phyloP scores from a whole-genome alignment of 202 grass and related monocot species.

The Musa balbisiana region DNA sequence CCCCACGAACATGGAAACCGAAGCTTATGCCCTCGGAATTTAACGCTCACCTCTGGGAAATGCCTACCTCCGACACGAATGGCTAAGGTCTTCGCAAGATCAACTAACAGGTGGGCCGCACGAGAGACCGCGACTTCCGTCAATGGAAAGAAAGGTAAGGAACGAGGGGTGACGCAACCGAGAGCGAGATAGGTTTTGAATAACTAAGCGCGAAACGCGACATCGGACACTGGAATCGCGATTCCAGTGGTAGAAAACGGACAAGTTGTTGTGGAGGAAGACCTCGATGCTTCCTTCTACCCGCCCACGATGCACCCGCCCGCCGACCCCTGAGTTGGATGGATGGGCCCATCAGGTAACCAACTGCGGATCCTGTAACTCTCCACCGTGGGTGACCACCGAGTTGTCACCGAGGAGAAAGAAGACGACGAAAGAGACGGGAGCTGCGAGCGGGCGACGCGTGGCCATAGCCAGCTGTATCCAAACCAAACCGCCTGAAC shows the following conservation, averaged over 20 bases:
- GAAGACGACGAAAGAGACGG: background rate
- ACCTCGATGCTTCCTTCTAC: background rate
- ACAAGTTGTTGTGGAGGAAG: background rate
- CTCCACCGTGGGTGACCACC: background rate
- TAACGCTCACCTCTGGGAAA: no score
- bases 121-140: no score
- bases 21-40: no score
- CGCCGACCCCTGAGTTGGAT: background rate
- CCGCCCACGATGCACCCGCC: background rate
- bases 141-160: no score
- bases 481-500: constrained; percentile 3
- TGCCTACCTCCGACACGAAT: no score
- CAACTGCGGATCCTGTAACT: background rate
- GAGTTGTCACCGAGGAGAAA: background rate
- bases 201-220: no score
- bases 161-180: no score
- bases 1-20: background rate
- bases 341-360: no score
- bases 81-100: no score
- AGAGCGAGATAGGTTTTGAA: no score
- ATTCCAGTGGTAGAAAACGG: background rate
- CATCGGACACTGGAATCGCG: background rate
- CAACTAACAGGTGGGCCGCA: no score
- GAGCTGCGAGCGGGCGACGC: background rate
- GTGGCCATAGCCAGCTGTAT: constrained; percentile 16